Percentiles rank a stretch among this genome's conserved stretches.
These are phyloP conservation scores for Exophiala alcalophila DNA, from an alignment of 2,329 filamentous ascomycete species.

Conservation along the genomic window DNA sequence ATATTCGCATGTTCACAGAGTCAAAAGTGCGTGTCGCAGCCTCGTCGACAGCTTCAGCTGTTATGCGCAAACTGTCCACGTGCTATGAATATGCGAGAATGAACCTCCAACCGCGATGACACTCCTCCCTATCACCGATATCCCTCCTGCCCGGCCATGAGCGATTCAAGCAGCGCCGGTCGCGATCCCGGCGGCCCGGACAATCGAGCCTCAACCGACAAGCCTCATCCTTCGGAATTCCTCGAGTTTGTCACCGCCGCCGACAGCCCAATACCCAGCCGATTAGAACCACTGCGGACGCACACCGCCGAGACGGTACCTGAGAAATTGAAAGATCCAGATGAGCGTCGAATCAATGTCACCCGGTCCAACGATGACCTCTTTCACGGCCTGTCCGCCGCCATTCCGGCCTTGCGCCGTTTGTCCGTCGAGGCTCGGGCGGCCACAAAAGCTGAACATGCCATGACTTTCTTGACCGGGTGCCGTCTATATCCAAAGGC, in stretches of 20 bases:
- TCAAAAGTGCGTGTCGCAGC: no score
- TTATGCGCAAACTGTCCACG: not conserved
- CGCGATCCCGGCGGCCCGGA: constrained; percentile 8
- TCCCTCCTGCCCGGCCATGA: constrained; percentile 13
- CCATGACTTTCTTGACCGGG: constrained; percentile 31
- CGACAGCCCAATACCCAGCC: not conserved
- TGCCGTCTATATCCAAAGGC: constrained; percentile 33
- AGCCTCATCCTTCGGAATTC: constrained; percentile 27
- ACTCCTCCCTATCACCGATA: not conserved
- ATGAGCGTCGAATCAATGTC: constrained; percentile 8
- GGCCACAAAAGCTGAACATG: constrained; percentile 30
- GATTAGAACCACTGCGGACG: constrained; percentile 19
- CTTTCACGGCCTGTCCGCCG: constrained; percentile 23
- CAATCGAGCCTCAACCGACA: constrained; percentile 15
- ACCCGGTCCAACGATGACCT: constrained; percentile 29
- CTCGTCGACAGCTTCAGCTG: no score
- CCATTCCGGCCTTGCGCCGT: constrained; percentile 26
- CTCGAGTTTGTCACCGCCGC: constrained; percentile 25
- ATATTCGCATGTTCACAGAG: no score
- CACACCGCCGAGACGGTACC: constrained; percentile 1
- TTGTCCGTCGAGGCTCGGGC: constrained; percentile 28
- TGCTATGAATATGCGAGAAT: no score
- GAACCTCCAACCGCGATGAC: not conserved
- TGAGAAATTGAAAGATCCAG: not conserved
- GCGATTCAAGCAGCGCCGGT: constrained; percentile 13